Conservation (phyloP, 306 rosid genomes). For the Citrullus colocynthis region DNA sequence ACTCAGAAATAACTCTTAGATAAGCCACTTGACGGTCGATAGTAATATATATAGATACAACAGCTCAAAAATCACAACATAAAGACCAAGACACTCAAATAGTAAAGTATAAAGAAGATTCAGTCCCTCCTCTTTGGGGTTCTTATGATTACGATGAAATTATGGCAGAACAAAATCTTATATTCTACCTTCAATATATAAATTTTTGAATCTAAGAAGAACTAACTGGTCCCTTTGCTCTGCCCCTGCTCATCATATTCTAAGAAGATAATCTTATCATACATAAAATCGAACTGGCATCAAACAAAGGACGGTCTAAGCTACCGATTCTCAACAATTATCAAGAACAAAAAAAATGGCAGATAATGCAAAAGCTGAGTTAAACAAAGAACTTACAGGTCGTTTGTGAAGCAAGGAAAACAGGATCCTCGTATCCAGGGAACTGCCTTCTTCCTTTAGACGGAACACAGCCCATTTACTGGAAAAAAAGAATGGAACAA, state of each 20-base stretch:
- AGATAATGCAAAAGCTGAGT: neutral
- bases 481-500: slow-evolving; percentile 4
- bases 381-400: slow-evolving; percentile 44
- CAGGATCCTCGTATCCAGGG: slow-evolving; percentile 45
- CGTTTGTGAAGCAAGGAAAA: slow-evolving; percentile 63
- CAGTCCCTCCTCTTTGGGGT: neutral
- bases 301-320: neutral
- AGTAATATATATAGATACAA: neutral
- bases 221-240: neutral
- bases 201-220: neutral
- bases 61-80: neutral
- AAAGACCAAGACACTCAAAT: neutral
- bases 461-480: slow-evolving; percentile 68
- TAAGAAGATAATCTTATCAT: neutral
- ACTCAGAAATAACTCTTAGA: neutral
- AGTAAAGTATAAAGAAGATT: neutral
- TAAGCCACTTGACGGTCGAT: neutral
- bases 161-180: neutral
- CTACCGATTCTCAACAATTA: neutral
- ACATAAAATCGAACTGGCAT: neutral
- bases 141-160: neutral
- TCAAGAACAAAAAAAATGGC: neutral
- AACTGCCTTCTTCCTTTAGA: slow-evolving; percentile 34
- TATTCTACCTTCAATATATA: neutral
- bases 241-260: neutral